Evolutionary conservation across 352 stramenopile species (phyloP), one percentile per base, ranked within the genome.

Genomic region (Phytophthora vignae): DNA sequence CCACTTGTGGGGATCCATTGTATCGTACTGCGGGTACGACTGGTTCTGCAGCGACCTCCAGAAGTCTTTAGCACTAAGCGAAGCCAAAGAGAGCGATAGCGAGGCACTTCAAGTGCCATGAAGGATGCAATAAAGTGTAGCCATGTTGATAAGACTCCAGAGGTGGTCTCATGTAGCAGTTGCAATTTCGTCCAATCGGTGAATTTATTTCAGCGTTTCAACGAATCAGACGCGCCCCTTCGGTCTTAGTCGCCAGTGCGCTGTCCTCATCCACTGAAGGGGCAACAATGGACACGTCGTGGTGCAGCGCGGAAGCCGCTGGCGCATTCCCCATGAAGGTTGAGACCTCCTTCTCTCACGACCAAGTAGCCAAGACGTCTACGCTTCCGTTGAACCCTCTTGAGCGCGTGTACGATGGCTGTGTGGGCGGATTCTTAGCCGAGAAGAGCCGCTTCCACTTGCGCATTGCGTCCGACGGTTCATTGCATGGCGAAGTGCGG

Each of bases 371-470:
- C 4, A 60, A 66, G 12, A 38, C 53, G 0, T 3, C 38, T 50
- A 27, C 31, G 15, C 10, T 38, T 0, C 31, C 40, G 50, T 38
- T 74, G 46, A 56, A 36, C 36, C 64, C 67, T 33, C 46, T 83
- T 6, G 76, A 84, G 19, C 74, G 66, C 36, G 75, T 82, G 40
- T 90, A 81, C 60, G 82, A 82, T 19, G 85, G 85, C n/a, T 67
- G 54, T 67, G 62, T 91, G 38, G 77, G 81, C 52, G 79, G 77
- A 0, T 82, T 86, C 56, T 31, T 86, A 59, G 60, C 71, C 25
- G 75, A 79, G 2, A 63, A 60, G 22, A 81, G 73, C 53, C 69
- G 76, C 27, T 68, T 93, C 22, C 64, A 75, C 12, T 21, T 93
- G 33, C 76, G 72, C 6, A 82, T 93, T 29, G 54, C 74, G 48